Evolutionary conservation across 176 grass and related monocot species (phyloP), one percentile per base, ranked within the genome.

Genomic region (Avena eriantha): DNA sequence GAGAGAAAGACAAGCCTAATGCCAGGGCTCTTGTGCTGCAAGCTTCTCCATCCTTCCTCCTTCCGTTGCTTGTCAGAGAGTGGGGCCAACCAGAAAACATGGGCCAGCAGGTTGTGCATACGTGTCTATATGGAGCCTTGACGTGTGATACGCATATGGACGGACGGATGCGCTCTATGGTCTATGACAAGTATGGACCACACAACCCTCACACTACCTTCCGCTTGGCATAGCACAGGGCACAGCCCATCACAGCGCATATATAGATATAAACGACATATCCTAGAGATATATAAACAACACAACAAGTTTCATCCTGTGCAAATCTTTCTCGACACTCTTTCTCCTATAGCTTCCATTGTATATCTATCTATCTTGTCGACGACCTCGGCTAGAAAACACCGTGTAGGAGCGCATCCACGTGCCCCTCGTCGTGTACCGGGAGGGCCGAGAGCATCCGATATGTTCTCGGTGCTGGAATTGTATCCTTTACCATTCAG

Each of bases 1-100:
- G 73, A 76, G 73, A 76, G 73, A 76, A 76, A 54, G 73, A 76
- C 48, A 18, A 54, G 73, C 73, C 46, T 54, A 21, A 54, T 76
- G 24, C 16, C 4, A 51, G 73, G 73, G 16, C 48, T 31, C 73
- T 76, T 76, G 73, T 76, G 48, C 16, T 17, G 26, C 48, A 76
- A 76, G 73, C 73, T 76, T 76, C 72, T 75, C 69, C 69, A 46
- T 72, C 69, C 69, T 73, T 48, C 43, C 12, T 24, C 46, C 48
- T 76, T 76, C 8, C 4, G 48, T 76, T 76, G 24, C 73, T 54
- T 33, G 73, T 54, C 48, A 34, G 24, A 54, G 73, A 31, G 49
- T 54, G 8, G 48, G 73, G 15, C 48, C 73, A 54, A 33, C 73
- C 26, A 4, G 14, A 76, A 54, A 76, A 76, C 24, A 76, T 54